These are phyloP conservation scores for Bullera alba DNA, from an alignment of 768 basidiomycete species.

Conservation along the genomic window DNA sequence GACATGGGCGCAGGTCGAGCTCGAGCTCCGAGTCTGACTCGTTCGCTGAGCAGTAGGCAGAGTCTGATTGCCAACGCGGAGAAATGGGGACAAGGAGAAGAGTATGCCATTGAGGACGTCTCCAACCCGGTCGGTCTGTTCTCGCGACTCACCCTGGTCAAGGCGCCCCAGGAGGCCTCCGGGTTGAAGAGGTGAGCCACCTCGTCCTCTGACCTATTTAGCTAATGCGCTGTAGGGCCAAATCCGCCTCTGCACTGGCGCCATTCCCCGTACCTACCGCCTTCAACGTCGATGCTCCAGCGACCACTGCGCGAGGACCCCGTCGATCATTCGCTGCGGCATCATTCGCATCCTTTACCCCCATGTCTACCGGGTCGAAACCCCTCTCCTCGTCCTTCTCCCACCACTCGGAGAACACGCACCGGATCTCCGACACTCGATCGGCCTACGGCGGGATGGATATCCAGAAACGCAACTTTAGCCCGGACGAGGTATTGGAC, in stretches of 20 bases:
- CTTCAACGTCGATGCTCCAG: slow-evolving; percentile 7
- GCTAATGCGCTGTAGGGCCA: slow-evolving; percentile 8
- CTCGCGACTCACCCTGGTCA: slow-evolving; percentile 40
- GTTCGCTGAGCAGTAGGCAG: slow-evolving; percentile 27
- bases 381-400: slow-evolving; percentile 9
- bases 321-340: slow-evolving; percentile 34
- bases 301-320: slow-evolving; percentile 35
- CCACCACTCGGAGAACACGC: slow-evolving; percentile 5
- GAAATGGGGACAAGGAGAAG: slow-evolving; percentile 13
- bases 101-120: slow-evolving; percentile 12
- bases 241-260: slow-evolving; percentile 33
- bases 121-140: slow-evolving; percentile 11
- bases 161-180: slow-evolving; percentile 26
- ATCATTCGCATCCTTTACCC: slow-evolving; percentile 27
- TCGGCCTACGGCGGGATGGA: slow-evolving; percentile 10
- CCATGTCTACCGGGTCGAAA: slow-evolving; percentile 5
- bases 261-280: slow-evolving; percentile 15
- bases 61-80: slow-evolving; percentile 28
- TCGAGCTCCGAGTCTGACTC: slow-evolving; percentile 22
- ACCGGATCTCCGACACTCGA: slow-evolving; percentile 16
- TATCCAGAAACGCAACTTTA: slow-evolving; percentile 20
- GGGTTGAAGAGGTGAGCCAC: background rate
- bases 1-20: slow-evolving; percentile 9
- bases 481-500: slow-evolving; percentile 40
- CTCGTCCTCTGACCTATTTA: slow-evolving; percentile 5